A percentile compares a stretch with the other conserved stretches of the same genome.
These are phyloP conservation scores for Suillus americanus DNA, from an alignment of 768 basidiomycete genomes.

Conservation along the genomic window DNA sequence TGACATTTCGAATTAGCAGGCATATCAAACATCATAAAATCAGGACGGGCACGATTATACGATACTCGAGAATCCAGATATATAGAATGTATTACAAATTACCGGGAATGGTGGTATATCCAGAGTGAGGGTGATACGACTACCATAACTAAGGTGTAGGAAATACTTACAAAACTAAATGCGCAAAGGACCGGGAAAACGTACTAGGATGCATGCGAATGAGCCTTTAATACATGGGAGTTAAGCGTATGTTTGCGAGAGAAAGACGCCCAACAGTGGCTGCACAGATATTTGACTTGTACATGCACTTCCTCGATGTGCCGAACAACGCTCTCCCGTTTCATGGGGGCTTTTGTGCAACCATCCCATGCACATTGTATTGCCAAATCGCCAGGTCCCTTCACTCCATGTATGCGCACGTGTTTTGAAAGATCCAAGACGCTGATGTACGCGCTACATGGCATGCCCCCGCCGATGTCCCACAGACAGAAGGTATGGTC, in stretches of 20 bases:
- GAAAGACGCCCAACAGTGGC: conserved; percentile 21
- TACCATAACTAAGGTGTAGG: not conserved
- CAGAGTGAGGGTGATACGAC: not conserved
- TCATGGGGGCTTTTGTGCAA: conserved; percentile 20
- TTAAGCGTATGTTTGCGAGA: conserved; percentile 26
- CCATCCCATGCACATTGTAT: conserved; percentile 20
- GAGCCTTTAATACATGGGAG: conserved; percentile 11
- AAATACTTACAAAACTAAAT: not conserved
- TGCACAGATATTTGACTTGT: conserved; percentile 15
- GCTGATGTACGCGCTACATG: conserved; percentile 13
- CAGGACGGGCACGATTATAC: not conserved
- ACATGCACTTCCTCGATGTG: conserved; percentile 29
- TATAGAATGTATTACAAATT: not conserved
- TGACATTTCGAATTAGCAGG: not conserved
- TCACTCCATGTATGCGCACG: conserved; percentile 22
- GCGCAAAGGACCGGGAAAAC: not conserved
- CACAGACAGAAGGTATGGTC: conserved; percentile 9
- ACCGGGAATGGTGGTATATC: not conserved
- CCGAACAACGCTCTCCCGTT: conserved; percentile 26
- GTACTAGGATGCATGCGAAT: not conserved
- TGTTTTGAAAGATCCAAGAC: conserved; percentile 19
- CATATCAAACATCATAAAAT: not conserved
- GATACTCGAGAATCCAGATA: not conserved
- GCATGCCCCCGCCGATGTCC: not conserved
- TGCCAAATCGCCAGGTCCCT: conserved; percentile 11